A percentile compares a stretch with the other conserved stretches of the same genome.
Evolutionary conservation across 2,329 filamentous ascomycete species (phyloP).

Genomic region (Stagonosporopsis tanaceti): DNA sequence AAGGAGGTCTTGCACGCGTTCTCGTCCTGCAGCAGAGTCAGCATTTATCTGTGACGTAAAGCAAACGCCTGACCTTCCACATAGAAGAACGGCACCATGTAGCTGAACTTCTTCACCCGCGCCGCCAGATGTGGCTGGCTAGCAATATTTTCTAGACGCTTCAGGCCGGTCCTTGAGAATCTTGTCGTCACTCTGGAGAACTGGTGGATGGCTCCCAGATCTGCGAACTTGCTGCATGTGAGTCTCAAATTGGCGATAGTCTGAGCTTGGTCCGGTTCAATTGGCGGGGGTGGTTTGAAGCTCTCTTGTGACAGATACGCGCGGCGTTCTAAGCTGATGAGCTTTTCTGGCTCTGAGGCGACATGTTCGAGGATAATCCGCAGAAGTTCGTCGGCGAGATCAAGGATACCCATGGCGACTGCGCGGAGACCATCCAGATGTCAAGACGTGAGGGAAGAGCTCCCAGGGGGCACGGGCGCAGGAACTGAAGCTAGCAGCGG

Average conservation of each 20-base stretch:
- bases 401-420: conserved; percentile 48
- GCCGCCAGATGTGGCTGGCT: conserved; percentile 58
- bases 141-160: conserved; percentile 59
- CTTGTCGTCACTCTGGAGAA: conserved; percentile 61
- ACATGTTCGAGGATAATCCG: conserved; percentile 61
- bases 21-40: conserved; percentile 47
- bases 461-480: conserved; percentile 16
- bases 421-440: conserved; percentile 37
- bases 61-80: conserved; percentile 54
- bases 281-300: conserved; percentile 56
- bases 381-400: conserved; percentile 60
- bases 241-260: conserved; percentile 34
- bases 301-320: conserved; percentile 62
- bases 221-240: conserved; percentile 58
- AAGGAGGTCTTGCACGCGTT: conserved; percentile 51
- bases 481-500: conserved; percentile 27
- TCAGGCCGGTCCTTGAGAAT: conserved; percentile 60
- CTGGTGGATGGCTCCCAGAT: conserved; percentile 60
- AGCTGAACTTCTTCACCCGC: conserved; percentile 67
- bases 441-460: conserved; percentile 19
- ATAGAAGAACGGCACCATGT: conserved; percentile 68
- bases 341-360: conserved; percentile 60
- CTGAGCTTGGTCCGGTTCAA: conserved; percentile 53
- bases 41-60: conserved; percentile 17
- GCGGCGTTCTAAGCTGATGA: conserved; percentile 59